Evolutionary conservation across 2,329 filamentous ascomycete species (phyloP), one percentile per base, ranked within the genome.

Genomic region (Xylariales sp.): DNA sequence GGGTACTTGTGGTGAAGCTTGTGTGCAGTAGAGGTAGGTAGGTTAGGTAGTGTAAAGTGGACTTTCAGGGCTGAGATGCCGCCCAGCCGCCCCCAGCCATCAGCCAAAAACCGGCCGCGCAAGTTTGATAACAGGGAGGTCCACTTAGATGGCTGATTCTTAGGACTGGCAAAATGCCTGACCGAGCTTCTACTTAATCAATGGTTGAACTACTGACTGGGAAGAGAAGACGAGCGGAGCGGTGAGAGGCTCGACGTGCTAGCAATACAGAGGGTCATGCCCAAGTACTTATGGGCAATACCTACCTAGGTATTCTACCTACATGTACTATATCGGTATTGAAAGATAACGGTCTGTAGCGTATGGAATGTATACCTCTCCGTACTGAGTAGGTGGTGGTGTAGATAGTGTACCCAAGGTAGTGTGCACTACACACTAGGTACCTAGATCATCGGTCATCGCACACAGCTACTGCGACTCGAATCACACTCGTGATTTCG

Each of bases 11-110:
- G 12, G 36, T 23, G 23, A 23, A 23, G 23, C 23, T 23, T 23
- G 23, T 10, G 36, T 36, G 9, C 34, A 36, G 34, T 36, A 36
- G 34, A 9, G 9, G 36, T 39, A 39, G 36, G 3, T 7, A 9
- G 10, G 8, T 1, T 39, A 39, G 36, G 36, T 39, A 39, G 8
- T 41, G 12, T 41, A 3, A 23, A 32, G 60, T 59, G 59, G 60
- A 34, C 56, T 58, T 53, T 64, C 65, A 68, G 62, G 65, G 62
- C 65, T 68, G 65, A 65, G 55, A 53, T 58, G 39, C 23, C 32
- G 45, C 53, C 53, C 12, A 56, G 50, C 60, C 54, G 53, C 53
- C 23, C 23, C 23, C 53, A 62, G 39, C 52, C 30, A 46, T 53
- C 46, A 65, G 50, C 52, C 53, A 57, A 34, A 23, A 65, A 16